Percentiles rank a stretch among this genome's conserved stretches.
phyloP scores from a whole-genome alignment of 345 rosid species.

The Salix dunnii region DNA sequence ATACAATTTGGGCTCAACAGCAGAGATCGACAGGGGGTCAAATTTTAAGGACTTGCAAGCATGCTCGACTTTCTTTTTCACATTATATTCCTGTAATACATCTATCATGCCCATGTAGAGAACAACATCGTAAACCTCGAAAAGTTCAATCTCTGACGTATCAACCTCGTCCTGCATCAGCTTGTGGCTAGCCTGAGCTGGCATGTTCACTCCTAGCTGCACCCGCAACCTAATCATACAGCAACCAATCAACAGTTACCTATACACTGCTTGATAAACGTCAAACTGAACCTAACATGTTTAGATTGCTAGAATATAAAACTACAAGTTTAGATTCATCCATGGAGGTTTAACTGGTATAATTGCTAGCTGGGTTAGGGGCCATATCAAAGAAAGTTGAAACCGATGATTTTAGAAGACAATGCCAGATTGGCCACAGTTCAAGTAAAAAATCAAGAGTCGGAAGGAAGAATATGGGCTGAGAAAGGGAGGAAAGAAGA shows the following conservation, averaged over 20 bases:
- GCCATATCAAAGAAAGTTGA: not conserved
- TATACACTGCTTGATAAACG: not conserved
- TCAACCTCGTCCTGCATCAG: constrained; percentile 45
- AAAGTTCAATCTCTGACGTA: constrained; percentile 59
- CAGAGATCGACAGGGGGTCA: constrained; percentile 64
- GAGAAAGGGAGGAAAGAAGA: not conserved
- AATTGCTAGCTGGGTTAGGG: not conserved
- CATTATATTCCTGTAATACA: constrained; percentile 77
- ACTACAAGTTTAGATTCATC: not conserved
- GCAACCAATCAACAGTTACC: not conserved
- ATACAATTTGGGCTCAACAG: constrained; percentile 59
- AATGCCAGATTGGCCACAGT: not conserved
- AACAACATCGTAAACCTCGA: constrained; percentile 84
- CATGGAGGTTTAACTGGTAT: not conserved
- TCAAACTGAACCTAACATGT: not conserved
- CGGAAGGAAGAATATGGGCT: not conserved
- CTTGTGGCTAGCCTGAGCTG: constrained; percentile 76
- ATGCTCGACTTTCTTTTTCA: constrained; percentile 71
- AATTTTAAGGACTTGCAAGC: constrained; percentile 61
- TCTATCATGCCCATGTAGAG: constrained; percentile 91
- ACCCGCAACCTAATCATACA: constrained; percentile 60
- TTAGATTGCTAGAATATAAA: not conserved
- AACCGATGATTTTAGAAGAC: not conserved
- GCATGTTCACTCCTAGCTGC: constrained; percentile 96
- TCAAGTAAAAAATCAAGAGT: not conserved